phyloP scores from a whole-genome alignment of 1,139 yeast genomes.

The Hemisphaericaspora xylofermentans region DNA sequence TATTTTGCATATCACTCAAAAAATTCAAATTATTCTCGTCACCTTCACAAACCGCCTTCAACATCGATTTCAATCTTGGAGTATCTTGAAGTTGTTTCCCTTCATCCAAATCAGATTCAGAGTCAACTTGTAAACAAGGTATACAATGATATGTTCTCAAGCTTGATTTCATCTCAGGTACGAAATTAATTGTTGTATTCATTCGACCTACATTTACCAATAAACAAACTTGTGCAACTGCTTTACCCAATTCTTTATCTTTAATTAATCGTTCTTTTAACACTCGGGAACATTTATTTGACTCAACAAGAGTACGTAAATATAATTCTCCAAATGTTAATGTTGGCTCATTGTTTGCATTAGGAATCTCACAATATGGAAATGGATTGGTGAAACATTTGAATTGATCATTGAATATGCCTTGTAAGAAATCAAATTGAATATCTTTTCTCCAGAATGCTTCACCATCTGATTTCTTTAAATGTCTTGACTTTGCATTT shows the following conservation, averaged over 20 bases:
- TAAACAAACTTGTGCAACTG: slow-evolving; percentile 80
- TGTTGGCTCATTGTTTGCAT: slow-evolving; percentile 43
- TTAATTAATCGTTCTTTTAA: slow-evolving; percentile 71
- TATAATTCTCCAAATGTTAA: slow-evolving; percentile 85
- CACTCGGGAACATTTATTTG: slow-evolving; percentile 80
- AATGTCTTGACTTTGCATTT: background rate
- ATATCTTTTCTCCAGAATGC: slow-evolving; percentile 88
- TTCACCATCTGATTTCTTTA: slow-evolving; percentile 89
- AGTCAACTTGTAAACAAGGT: slow-evolving; percentile 76
- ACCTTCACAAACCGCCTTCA: slow-evolving; percentile 71
- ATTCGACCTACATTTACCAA: slow-evolving; percentile 90
- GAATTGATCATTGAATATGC: slow-evolving; percentile 61
- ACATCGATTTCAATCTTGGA: slow-evolving; percentile 83
- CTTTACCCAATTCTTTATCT: slow-evolving; percentile 62
- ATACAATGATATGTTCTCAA: slow-evolving; percentile 90
- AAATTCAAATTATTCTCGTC: slow-evolving; percentile 40
- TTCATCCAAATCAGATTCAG: slow-evolving; percentile 32
- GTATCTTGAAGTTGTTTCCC: slow-evolving; percentile 90
- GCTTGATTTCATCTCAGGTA: slow-evolving; percentile 95
- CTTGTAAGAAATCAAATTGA: slow-evolving; percentile 74
- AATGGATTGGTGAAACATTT: slow-evolving; percentile 68
- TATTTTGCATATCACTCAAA: slow-evolving; percentile 44
- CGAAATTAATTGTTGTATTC: slow-evolving; percentile 93
- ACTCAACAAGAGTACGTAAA: slow-evolving; percentile 76
- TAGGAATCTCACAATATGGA: slow-evolving; percentile 32